Base-by-base conservation (phyloP, 768 basidiomycete genomes). In the Kwoniella dejecticola region DNA sequence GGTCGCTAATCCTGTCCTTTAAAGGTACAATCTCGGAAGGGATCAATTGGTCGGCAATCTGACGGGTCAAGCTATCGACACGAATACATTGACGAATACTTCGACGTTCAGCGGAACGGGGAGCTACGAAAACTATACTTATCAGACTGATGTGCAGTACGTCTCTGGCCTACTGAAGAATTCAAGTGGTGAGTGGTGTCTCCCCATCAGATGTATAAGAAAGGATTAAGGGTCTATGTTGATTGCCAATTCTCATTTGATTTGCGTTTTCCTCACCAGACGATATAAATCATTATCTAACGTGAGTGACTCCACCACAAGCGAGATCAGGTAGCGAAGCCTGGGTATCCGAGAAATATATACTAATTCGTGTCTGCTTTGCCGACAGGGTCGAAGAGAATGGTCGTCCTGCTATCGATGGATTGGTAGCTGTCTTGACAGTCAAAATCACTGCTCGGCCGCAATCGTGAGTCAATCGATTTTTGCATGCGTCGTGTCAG, bases 11-110 rank as follows among this genome's bases (percentile, higher is more conserved):
- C n/a, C 26, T 41, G 6, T 29, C 4, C 2, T 54, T 80, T 71
- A 7, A 47, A 84, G 86, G 6, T 87, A 94, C 78, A 87, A 93
- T 73, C 81, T 88, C 29, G 91, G 87, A 12, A 87, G 92, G 24
- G 91, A 96, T 74, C 88, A 85, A 82, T 80, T 95, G n/a, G 81
- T 94, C 24, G 90, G 89, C 21, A 92, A 92, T 73, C 87, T 89
- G 23, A 92, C 91, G 21, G 53, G 67, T 50, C 17, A 47, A 12
- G 26, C 48, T 24, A 54, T 72, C 31, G 49, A 48, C 13, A 54
- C 64, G 2, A 31, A 44, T 12, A 66, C 69, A 33, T 69, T 89
- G 47, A 86, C 83, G n/a, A 87, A 89, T 68, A 71, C 76, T 30
- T 83, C 85, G 27, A 84, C 85, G 0, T 91, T 79, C 74, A 81